Percentiles rank a stretch among this genome's conserved stretches.
These are phyloP conservation scores for Arctostaphylos glauca DNA, from an alignment of 148 eudicot species.

Conservation along the genomic window DNA sequence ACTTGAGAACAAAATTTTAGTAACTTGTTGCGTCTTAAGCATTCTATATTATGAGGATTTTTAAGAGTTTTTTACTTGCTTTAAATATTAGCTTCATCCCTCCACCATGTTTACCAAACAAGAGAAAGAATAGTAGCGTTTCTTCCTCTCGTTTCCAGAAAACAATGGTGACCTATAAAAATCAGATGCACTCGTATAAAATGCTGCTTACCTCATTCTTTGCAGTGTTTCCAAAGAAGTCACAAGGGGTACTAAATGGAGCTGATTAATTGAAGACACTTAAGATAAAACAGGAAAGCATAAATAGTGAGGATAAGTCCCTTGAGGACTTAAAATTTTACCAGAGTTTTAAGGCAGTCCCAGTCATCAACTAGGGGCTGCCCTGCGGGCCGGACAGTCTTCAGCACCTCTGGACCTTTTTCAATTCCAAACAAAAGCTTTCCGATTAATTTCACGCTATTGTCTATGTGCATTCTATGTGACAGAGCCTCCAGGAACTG, in stretches of 20 bases:
- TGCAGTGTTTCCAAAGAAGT: not conserved
- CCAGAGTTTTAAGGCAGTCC: conserved; percentile 78
- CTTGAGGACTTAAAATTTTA: conserved; percentile 25
- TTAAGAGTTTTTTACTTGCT: not conserved
- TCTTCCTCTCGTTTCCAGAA: not conserved
- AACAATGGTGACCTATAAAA: not conserved
- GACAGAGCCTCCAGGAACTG: conserved; percentile 81
- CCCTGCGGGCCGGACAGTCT: conserved; percentile 59
- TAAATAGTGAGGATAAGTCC: not conserved
- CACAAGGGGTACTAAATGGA: not conserved
- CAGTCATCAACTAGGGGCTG: conserved; percentile 93
- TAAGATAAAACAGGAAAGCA: not conserved
- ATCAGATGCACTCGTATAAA: not conserved
- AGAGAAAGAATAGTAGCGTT: not conserved
- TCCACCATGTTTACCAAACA: not conserved
- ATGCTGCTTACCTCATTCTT: not conserved
- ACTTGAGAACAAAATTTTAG: not conserved
- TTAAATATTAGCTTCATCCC: not conserved
- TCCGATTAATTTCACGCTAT: conserved; percentile 68
- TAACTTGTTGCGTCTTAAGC: not conserved
- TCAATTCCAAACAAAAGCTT: conserved; percentile 89
- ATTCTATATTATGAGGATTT: not conserved
- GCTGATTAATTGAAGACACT: not conserved
- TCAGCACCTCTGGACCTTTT: conserved; percentile 60
- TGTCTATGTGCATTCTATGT: conserved; percentile 81